A percentile compares a stretch with the other conserved stretches of the same genome.
Conservation (phyloP, 768 basidiomycete species). For the Mycena epipterygia region DNA sequence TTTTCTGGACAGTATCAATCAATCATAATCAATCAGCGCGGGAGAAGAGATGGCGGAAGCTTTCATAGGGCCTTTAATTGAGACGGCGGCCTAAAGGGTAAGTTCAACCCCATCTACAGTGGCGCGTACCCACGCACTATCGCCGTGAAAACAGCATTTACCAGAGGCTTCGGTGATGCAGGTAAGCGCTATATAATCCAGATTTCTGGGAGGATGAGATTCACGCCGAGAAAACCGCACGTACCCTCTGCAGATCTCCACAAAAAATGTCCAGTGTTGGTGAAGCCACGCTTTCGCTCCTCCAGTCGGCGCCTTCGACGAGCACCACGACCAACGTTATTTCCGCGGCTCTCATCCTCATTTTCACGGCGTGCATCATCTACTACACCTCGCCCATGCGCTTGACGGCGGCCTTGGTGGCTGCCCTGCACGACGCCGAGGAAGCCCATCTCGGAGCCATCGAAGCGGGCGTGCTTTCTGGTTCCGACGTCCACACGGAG, state of each 20-base stretch:
- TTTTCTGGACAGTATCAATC: background rate
- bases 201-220: too few species aligned
- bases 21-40: background rate
- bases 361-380: background rate
- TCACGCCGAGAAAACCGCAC: background rate
- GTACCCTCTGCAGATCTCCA: background rate
- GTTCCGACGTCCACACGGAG: constrained; percentile 8
- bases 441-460: constrained; percentile 6
- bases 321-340: background rate
- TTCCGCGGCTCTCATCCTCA: background rate
- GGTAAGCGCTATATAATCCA: background rate
- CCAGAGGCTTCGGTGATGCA: background rate
- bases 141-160: background rate
- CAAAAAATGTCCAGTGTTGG: background rate
- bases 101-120: background rate
- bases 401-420: background rate
- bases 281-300: background rate
- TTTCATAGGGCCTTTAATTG: background rate
- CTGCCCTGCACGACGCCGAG: constrained; percentile 8
- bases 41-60: background rate
- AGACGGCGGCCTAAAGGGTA: background rate
- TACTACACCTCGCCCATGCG: constrained; percentile 12
- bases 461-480: constrained; percentile 5
- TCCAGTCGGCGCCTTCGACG: background rate
- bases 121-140: background rate